Evolutionary conservation across 169 alveolate genomes (phyloP).

Genomic region (Plasmodium vinckei): DNA sequence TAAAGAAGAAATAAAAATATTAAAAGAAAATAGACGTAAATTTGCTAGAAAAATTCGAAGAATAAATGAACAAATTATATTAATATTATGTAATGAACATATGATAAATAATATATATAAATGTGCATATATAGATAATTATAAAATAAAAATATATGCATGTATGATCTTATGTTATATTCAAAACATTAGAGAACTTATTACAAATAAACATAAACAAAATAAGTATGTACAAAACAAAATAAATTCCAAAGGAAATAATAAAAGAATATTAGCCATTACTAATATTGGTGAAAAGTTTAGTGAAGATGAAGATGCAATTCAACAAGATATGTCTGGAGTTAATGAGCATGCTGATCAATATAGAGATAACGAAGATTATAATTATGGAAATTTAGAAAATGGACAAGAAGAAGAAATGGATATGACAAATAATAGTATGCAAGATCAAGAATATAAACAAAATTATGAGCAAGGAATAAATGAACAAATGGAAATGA

Average conservation of each 20-base stretch:
- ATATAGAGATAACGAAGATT: background rate
- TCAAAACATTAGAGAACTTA: conserved; percentile 30
- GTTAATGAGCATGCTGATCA: background rate
- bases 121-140: conserved; percentile 34
- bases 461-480: background rate
- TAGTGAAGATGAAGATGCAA: background rate
- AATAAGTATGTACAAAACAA: background rate
- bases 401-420: background rate
- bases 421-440: background rate
- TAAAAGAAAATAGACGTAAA: conserved; percentile 24
- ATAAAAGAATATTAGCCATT: background rate
- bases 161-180: conserved; percentile 38
- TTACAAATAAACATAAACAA: background rate
- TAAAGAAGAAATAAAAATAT: conserved; percentile 28
- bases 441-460: background rate
- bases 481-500: background rate
- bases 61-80: conserved; percentile 52
- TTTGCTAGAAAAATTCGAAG: conserved; percentile 26
- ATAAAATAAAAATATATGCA: conserved; percentile 40
- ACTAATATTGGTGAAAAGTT: no score
- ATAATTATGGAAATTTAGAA: background rate
- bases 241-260: background rate
- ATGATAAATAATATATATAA: conserved; percentile 59
- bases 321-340: background rate
- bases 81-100: conserved; percentile 43